Evolutionary conservation across 192 early-diverging fungal species (phyloP), one percentile per base, ranked within the genome.

Genomic region (Backusella tuberculispora): DNA sequence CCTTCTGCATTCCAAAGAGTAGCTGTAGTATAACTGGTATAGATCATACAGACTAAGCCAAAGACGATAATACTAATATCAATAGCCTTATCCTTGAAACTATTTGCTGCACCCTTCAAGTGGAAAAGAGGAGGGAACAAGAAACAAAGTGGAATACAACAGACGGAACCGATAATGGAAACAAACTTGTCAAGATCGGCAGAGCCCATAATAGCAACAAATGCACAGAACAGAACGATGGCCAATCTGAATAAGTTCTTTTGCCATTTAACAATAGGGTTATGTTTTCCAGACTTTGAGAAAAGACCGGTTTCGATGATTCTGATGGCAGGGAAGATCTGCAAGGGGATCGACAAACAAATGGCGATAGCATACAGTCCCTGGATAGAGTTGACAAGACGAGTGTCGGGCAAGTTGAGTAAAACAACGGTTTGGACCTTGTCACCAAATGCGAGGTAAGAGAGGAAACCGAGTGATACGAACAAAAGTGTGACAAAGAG

Each of bases 71-170:
- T 69, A 17, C 84, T 43, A 45, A 91, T 76, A 75, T 95, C 94
- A 56, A 86, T 85, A 17, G 82, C 67, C 21, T 84, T 82, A 44
- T 73, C 66, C 66, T 83, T 71, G 63, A 81, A 81, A 14, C 84
- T 86, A 44, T 74, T 70, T 14, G 91, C 89, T 15, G 89, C 80
- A n/a, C 78, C 84, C 48, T 83, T 85, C 63, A 85, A 86, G 75
- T 94, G 92, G 84, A 94, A 95, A 29, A 94, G 60, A 1, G 92
- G 85, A 5, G 94, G 92, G 79, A 92, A 94, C 44, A 93, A 84
- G 63, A 95, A 92, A 65, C 89, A 88, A 12, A 92, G 69, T 78
- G 91, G 89, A 81, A 92, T 78, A 84, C 92, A 88, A 87, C 83
- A 85, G 72, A 91, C 15, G 13, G 75, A 64, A 37, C 91, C 90